Conservation (phyloP, 306 rosid species). For the Prunus mongolica region DNA sequence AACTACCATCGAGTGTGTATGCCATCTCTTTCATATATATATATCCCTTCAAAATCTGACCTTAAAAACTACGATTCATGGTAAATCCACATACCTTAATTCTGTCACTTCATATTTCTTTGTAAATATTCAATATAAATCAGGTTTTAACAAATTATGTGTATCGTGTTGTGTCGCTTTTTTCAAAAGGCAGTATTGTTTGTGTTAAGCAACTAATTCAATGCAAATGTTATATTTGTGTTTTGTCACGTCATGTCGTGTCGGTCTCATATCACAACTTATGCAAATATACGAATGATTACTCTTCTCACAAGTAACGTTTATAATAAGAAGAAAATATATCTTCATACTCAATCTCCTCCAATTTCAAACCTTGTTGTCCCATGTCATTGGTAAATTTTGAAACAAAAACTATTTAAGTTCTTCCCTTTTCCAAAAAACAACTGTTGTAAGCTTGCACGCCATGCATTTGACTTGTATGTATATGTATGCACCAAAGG, state of each 20-base stretch:
- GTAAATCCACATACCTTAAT: background rate
- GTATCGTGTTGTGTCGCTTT: background rate
- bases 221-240: no score
- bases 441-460: background rate
- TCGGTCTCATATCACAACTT: no score
- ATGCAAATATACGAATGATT: no score
- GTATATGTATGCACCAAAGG: background rate
- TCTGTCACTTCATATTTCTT: background rate
- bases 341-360: no score
- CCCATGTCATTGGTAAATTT: background rate
- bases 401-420: background rate
- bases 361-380: no score
- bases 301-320: no score
- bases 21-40: background rate
- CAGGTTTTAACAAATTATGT: no score
- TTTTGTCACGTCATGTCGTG: no score
- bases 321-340: no score
- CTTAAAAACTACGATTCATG: background rate
- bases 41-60: background rate
- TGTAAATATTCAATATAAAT: background rate
- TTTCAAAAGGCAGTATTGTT: no score
- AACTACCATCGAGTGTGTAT: background rate
- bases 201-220: no score
- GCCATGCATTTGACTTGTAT: background rate
- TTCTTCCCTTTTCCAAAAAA: background rate